Evolutionary conservation across 2,329 filamentous ascomycete species (phyloP), one percentile per base, ranked within the genome.

Genomic region (Exophiala dermatitidis): DNA sequence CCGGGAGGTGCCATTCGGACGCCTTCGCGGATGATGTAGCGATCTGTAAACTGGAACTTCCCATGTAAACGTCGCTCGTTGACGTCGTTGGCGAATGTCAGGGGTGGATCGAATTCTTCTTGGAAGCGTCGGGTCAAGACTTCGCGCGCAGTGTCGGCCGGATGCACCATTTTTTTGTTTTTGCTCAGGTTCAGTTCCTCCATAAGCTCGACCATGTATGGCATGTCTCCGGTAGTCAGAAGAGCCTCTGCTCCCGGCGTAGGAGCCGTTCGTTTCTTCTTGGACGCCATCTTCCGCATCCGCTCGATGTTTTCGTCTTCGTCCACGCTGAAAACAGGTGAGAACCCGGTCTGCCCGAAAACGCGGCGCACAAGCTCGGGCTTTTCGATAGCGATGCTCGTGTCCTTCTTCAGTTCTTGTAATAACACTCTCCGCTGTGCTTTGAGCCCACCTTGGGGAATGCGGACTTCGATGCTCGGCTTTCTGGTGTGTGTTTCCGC

Each of bases 1-100:
- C 32, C 41, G 9, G 52, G 9, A 8, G 55, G 49, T 3, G 58
- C 53, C 7, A 42, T 29, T 31, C 51, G 57, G 37, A 60, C 48
- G 5, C 54, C 58, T 1, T 49, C 30, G 3, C 59, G 46, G 33
- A 61, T 50, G 32, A 63, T 55, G 36, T 64, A 62, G 5, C 33
- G 46, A 38, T 56, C 45, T 28, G 59, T 53, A 37, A 64, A 63
- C 34, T 64, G 61, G 45, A 64, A 64, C 44, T 62, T 62, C 4
- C 62, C 62, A 42, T 55, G 46, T 2, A 64, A 44, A 7, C 53
- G 55, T 43, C 37, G 47, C 5, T 54, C 46, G 30, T 63, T 59
- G 26, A 59, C 49, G 43, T 58, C 47, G 48, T 64, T 62, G 40
- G 52, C 46, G 48, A 64, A 62, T 3, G 54, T 60, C 10, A 64